These are phyloP conservation scores for Fusarium protoensiforme DNA, from an alignment of 2,329 filamentous ascomycete genomes.

Conservation along the genomic window DNA sequence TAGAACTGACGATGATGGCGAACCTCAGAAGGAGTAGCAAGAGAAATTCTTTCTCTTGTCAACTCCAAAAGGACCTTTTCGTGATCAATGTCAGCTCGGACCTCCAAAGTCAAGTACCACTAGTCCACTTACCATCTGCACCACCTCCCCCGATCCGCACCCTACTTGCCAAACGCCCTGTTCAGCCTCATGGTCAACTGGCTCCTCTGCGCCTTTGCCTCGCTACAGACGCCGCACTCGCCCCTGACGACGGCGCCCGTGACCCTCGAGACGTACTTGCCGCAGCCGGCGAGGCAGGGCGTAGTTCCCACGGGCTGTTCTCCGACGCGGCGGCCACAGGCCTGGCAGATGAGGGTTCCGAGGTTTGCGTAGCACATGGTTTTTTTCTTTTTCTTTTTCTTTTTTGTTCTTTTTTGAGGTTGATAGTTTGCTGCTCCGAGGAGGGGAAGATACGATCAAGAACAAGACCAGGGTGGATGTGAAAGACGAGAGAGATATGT, in stretches of 20 bases:
- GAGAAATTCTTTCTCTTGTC: not conserved
- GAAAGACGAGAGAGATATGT: conserved; percentile 7
- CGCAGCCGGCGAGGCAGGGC: conserved; percentile 38
- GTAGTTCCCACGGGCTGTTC: conserved; percentile 39
- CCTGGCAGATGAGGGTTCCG: conserved; percentile 36
- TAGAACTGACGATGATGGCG: conserved; percentile 4
- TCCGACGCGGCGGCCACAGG: conserved; percentile 38
- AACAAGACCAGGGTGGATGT: not conserved
- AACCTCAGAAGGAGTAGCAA: not conserved
- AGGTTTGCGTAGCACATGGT: conserved; percentile 41
- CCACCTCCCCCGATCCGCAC: not conserved
- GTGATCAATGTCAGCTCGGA: not conserved
- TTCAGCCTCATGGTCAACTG: conserved; percentile 36
- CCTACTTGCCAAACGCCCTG: conserved; percentile 37
- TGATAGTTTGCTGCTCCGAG: not conserved
- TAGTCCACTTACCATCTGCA: conserved; percentile 11
- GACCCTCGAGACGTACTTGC: conserved; percentile 43
- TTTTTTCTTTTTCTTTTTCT: not conserved
- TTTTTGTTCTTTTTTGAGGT: not conserved
- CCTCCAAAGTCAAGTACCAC: not conserved
- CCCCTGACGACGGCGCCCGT: conserved; percentile 36
- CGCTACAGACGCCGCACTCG: conserved; percentile 41
- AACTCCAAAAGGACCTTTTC: not conserved
- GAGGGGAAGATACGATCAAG: conserved; percentile 2
- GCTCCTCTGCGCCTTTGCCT: conserved; percentile 35